Conservation (phyloP, 768 basidiomycete species). For the Rhodotorula babjevae region DNA sequence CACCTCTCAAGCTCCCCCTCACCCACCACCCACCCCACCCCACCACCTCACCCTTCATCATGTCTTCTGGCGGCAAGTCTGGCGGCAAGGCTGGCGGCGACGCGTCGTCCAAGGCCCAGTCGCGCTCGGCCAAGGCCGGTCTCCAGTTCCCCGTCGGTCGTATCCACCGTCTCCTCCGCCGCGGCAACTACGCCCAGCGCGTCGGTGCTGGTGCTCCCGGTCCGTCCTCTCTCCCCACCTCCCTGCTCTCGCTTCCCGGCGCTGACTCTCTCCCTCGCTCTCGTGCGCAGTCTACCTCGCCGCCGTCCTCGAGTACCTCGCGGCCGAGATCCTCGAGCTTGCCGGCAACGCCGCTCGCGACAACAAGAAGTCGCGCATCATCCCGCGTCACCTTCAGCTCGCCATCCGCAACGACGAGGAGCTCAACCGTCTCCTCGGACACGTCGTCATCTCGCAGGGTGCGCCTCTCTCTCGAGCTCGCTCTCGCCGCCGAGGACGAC, state of each 20-base stretch:
- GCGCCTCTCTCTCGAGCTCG: neutral
- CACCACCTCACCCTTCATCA: neutral
- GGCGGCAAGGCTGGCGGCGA: conserved; percentile 47
- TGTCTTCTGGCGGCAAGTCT: conserved; percentile 45
- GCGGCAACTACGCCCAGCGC: conserved; percentile 67
- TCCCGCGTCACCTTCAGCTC: conserved; percentile 84
- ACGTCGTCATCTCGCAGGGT: conserved; percentile 84
- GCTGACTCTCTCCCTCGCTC: neutral
- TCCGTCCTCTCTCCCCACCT: conserved; percentile 59
- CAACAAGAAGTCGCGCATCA: conserved; percentile 66
- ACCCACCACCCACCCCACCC: conserved; percentile 1
- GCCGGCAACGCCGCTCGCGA: conserved; percentile 73
- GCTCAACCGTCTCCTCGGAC: conserved; percentile 59
- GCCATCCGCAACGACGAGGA: conserved; percentile 61
- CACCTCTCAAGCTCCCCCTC: too few species aligned
- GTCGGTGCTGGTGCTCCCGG: conserved; percentile 65
- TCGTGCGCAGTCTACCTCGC: conserved; percentile 69
- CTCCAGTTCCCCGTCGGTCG: conserved; percentile 86
- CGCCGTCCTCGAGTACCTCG: conserved; percentile 84
- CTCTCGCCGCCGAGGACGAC: neutral
- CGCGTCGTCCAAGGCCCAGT: conserved; percentile 31
- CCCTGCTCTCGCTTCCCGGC: conserved; percentile 51
- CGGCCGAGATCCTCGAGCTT: conserved; percentile 87
- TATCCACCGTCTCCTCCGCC: conserved; percentile 71
- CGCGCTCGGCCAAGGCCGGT: conserved; percentile 34